These are phyloP conservation scores for Acanthamoeba comandoni DNA, from an alignment of 208 protist species.

Conservation along the genomic window DNA sequence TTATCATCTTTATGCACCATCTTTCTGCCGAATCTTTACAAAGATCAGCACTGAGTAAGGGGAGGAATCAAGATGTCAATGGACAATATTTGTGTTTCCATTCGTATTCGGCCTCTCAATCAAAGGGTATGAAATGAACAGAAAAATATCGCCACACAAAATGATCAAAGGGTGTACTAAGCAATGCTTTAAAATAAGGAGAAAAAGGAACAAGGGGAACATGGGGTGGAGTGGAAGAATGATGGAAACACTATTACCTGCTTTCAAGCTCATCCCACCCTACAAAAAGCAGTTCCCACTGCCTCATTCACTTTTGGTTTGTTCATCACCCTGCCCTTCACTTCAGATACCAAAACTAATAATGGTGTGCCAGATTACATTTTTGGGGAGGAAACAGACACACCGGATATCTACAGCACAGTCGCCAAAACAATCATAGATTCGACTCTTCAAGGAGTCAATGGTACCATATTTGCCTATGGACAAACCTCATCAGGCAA, in stretches of 20 bases:
- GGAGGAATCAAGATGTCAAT: constrained; percentile 15
- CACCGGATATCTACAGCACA: constrained; percentile 56
- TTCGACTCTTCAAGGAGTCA: constrained; percentile 67
- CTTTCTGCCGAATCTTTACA: too few relatives aligned
- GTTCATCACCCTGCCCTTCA: not conserved
- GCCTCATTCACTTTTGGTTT: constrained; percentile 70
- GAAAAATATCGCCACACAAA: not conserved
- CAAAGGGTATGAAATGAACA: not conserved
- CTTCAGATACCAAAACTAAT: not conserved
- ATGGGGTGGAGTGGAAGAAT: not conserved
- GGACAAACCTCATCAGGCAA: constrained; percentile 90
- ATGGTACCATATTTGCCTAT: constrained; percentile 89
- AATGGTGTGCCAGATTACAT: constrained; percentile 16
- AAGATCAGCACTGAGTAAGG: not conserved
- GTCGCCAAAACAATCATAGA: constrained; percentile 59
- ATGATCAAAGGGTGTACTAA: not conserved
- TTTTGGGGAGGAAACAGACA: constrained; percentile 34
- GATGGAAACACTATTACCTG: constrained; percentile 53
- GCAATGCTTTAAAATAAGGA: not conserved
- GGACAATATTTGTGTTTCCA: constrained; percentile 72
- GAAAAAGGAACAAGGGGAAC: constrained; percentile 5
- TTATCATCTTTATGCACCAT: too few relatives aligned
- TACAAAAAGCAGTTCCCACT: constrained; percentile 2
- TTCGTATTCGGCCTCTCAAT: constrained; percentile 59
- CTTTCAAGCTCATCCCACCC: not conserved